A percentile compares a stretch with the other conserved stretches of the same genome.
These are phyloP conservation scores for Breviolum minutum DNA, from an alignment of 73 alveolate species.

Conservation along the genomic window DNA sequence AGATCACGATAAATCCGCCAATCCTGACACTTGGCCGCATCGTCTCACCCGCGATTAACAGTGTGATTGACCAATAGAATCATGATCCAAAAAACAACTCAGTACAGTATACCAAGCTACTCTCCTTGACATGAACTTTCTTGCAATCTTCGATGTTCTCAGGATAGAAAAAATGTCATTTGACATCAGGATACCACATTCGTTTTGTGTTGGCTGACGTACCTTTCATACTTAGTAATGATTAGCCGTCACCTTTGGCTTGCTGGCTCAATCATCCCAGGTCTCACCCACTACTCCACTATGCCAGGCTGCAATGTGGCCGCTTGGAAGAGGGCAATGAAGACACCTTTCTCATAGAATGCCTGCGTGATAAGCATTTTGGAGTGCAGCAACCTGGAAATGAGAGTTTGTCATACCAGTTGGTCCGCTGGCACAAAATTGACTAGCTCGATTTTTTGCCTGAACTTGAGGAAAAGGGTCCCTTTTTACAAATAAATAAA, in stretches of 20 bases:
- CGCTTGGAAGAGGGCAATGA: slow-evolving; percentile 75
- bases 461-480: too few relatives aligned
- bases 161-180: not conserved
- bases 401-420: not conserved
- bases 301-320: slow-evolving; percentile 29
- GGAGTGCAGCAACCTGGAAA: not conserved
- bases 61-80: too few relatives aligned
- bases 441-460: too few relatives aligned
- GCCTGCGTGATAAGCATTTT: not conserved
- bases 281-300: too few relatives aligned
- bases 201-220: not conserved
- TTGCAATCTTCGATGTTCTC: too few relatives aligned
- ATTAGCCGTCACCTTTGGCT: not conserved
- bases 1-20: slow-evolving; percentile 66
- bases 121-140: too few relatives aligned
- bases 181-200: not conserved
- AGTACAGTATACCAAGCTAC: too few relatives aligned
- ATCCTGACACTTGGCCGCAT: not conserved
- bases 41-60: not conserved
- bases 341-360: slow-evolving; percentile 72
- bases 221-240: not conserved
- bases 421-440: not conserved
- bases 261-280: not conserved
- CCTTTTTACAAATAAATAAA: too few relatives aligned
- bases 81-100: not conserved